Evolutionary conservation across 2,329 filamentous ascomycete species (phyloP).

Genomic region (Fusarium sp.): DNA sequence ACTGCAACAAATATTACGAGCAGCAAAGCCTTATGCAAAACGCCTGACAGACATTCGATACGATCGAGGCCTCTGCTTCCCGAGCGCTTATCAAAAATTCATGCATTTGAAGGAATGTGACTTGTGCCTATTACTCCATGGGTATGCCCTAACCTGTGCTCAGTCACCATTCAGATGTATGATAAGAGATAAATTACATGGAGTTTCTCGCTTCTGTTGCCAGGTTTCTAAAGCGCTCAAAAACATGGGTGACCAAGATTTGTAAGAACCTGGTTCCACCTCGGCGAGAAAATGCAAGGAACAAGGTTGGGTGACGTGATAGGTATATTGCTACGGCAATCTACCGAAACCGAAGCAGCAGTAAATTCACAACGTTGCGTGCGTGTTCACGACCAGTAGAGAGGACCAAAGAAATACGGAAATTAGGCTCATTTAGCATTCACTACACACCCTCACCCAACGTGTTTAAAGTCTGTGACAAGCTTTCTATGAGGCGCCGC

Average conservation of each 20-base stretch:
- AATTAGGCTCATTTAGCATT: neutral
- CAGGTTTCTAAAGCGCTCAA: neutral
- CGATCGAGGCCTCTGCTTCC: neutral
- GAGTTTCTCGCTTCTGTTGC: neutral
- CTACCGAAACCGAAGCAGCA: neutral
- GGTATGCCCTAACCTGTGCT: neutral
- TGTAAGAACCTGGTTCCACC: neutral
- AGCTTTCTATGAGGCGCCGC: neutral
- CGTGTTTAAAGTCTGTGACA: neutral
- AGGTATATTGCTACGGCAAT: neutral
- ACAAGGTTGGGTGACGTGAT: neutral
- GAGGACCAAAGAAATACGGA: neutral
- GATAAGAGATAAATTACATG: neutral
- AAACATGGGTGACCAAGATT: constrained; percentile 14
- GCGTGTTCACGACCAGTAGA: neutral
- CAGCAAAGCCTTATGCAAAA: constrained; percentile 2
- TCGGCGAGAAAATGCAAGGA: neutral
- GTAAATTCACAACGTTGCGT: neutral
- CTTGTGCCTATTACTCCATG: neutral
- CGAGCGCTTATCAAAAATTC: neutral
- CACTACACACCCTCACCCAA: neutral
- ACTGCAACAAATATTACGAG: constrained; percentile 1
- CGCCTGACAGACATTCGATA: constrained; percentile 10
- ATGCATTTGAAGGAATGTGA: neutral
- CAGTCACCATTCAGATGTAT: neutral